Evolutionary conservation across 1,284 basidiomycete genomes (phyloP).

Genomic region (Leucoagaricus sp.): DNA sequence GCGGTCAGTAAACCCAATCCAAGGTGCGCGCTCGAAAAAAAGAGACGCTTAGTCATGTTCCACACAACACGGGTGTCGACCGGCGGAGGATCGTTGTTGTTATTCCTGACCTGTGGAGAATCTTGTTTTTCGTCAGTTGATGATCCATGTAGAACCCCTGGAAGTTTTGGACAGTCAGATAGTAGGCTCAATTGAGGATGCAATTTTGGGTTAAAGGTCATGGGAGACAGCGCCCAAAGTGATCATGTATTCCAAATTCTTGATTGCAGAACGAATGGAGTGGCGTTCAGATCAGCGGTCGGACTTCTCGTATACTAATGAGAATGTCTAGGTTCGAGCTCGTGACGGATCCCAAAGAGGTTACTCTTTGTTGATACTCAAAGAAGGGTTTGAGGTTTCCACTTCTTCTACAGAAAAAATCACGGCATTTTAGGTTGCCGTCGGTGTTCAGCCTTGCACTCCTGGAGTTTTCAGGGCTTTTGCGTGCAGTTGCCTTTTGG

Average conservation of each 20-base stretch:
- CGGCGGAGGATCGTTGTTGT: no score
- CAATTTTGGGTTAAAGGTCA: neutral
- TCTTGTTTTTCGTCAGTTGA: neutral
- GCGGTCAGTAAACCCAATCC: neutral
- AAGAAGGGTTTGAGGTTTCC: neutral
- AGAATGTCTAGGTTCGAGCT: no score
- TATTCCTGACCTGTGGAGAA: constrained; percentile 2
- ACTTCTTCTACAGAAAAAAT: neutral
- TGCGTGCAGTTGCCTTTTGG: neutral
- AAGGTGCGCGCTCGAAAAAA: neutral
- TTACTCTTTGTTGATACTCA: no score
- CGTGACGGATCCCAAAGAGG: no score
- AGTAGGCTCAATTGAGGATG: no score
- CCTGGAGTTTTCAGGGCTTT: neutral
- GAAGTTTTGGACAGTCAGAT: no score
- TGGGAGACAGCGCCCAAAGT: constrained; percentile 1
- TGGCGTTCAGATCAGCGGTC: constrained; percentile 8
- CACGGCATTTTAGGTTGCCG: neutral
- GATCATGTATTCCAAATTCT: neutral
- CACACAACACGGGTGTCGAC: constrained; percentile 1
- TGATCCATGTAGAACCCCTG: no score
- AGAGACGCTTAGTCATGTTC: constrained; percentile 12
- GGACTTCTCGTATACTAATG: neutral
- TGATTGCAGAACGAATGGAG: constrained; percentile 1
- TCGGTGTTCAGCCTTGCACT: constrained; percentile 1